phyloP scores from a whole-genome alignment of 2,329 filamentous ascomycete species.

The Nothophoma quercina region DNA sequence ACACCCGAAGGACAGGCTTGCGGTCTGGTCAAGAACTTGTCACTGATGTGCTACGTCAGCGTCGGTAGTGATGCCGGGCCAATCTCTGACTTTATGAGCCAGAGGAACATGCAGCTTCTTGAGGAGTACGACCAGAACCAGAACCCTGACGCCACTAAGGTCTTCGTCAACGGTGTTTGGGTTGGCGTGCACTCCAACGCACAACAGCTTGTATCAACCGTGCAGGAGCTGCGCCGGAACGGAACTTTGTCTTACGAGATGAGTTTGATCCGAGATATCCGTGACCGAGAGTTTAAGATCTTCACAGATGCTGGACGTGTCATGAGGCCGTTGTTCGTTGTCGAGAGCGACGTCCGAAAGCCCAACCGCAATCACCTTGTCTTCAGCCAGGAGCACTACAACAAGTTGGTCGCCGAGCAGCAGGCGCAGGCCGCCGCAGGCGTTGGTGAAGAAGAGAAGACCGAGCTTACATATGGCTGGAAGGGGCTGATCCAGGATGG shows the following conservation, averaged over 20 bases:
- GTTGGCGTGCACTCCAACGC: conserved; percentile 94
- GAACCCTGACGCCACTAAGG: conserved; percentile 92
- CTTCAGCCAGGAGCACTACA: conserved; percentile 81
- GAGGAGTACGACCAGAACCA: conserved; percentile 78
- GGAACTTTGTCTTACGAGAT: conserved; percentile 90
- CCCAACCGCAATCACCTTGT: conserved; percentile 78
- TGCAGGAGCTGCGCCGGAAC: conserved; percentile 78
- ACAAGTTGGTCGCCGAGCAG: conserved; percentile 75
- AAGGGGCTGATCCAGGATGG: conserved; percentile 82
- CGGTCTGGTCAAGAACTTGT: conserved; percentile 96
- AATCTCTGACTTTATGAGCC: conserved; percentile 94
- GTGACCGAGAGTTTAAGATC: conserved; percentile 97
- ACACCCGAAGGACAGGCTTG: conserved; percentile 98
- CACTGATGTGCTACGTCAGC: conserved; percentile 97
- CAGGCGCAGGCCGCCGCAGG: conserved; percentile 65
- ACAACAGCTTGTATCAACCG: conserved; percentile 79
- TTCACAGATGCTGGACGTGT: conserved; percentile 97
- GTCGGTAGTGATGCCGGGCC: conserved; percentile 91
- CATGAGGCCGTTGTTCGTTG: conserved; percentile 90
- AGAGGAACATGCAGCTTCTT: conserved; percentile 92
- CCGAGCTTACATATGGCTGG: conserved; percentile 79
- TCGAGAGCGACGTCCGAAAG: conserved; percentile 83
- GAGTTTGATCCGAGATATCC: conserved; percentile 92
- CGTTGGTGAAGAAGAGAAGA: conserved; percentile 64
- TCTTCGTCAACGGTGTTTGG: conserved; percentile 98